A percentile compares a stretch with the other conserved stretches of the same genome.
These are phyloP conservation scores for Chalciporus pseudorubinellus DNA, from an alignment of 768 basidiomycete genomes.

Conservation along the genomic window DNA sequence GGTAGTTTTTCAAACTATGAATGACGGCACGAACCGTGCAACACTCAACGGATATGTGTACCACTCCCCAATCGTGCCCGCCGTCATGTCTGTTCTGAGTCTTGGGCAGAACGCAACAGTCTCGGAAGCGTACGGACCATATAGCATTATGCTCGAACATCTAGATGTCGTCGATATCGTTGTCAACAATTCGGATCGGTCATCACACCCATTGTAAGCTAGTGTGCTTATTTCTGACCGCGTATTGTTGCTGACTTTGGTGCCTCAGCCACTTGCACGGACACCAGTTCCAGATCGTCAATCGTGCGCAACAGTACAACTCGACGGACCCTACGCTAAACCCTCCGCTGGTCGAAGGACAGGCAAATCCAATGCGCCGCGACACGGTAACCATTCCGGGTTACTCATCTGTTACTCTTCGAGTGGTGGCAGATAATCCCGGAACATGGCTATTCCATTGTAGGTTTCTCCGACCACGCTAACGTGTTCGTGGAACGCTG, in stretches of 20 bases:
- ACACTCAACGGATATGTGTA: slow-evolving; percentile 71
- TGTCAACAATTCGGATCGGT: slow-evolving; percentile 66
- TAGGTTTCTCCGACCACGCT: slow-evolving; percentile 33
- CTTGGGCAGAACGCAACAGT: slow-evolving; percentile 72
- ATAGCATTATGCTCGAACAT: slow-evolving; percentile 72
- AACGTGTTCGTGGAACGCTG: neutral
- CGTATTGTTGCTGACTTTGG: neutral
- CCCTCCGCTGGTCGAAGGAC: slow-evolving; percentile 74
- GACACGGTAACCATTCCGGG: slow-evolving; percentile 83
- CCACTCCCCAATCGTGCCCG: slow-evolving; percentile 69
- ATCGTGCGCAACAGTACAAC: slow-evolving; percentile 65
- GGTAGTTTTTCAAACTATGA: slow-evolving; percentile 81
- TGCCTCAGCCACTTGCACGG: slow-evolving; percentile 83
- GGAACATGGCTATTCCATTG: slow-evolving; percentile 88
- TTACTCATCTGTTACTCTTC: slow-evolving; percentile 64
- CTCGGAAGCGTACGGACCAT: slow-evolving; percentile 73
- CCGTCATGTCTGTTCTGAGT: slow-evolving; percentile 70
- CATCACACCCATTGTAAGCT: slow-evolving; percentile 82
- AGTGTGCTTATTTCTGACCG: neutral
- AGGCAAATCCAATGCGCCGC: slow-evolving; percentile 86
- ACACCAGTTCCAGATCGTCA: slow-evolving; percentile 81
- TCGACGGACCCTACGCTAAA: slow-evolving; percentile 75
- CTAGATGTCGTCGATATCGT: slow-evolving; percentile 76
- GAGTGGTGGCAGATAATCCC: slow-evolving; percentile 87
- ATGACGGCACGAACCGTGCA: slow-evolving; percentile 82